Conservation (phyloP, 73 alveolate species). For the Halteria grandinella region DNA sequence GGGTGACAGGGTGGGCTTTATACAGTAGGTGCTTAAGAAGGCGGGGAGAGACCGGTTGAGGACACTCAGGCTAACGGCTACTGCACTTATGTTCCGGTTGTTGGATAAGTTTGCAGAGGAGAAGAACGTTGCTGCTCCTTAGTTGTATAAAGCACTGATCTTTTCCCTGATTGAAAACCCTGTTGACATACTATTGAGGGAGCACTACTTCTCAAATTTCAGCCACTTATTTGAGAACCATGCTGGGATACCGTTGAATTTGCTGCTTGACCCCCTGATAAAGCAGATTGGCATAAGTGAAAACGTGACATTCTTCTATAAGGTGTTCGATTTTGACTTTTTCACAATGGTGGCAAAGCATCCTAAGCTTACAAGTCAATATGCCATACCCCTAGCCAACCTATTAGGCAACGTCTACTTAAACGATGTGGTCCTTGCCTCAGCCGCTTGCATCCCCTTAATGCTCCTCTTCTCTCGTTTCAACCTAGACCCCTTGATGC, state of each 20-base stretch:
- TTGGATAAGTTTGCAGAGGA: conserved; percentile 83
- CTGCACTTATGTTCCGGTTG: conserved; percentile 68
- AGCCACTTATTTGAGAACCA: conserved; percentile 72
- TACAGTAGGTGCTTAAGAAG: conserved; percentile 55
- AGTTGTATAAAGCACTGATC: conserved; percentile 86
- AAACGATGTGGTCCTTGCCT: conserved; percentile 70
- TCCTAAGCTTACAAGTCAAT: conserved; percentile 88
- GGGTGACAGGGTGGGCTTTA: conserved; percentile 67
- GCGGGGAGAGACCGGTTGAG: conserved; percentile 68
- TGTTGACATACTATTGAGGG: conserved; percentile 84
- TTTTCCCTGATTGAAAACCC: conserved; percentile 94
- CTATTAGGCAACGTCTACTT: conserved; percentile 92
- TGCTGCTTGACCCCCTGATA: conserved; percentile 93
- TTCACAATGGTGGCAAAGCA: conserved; percentile 90
- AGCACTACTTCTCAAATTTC: conserved; percentile 87
- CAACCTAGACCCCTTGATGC: conserved; percentile 63
- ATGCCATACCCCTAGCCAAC: conserved; percentile 90
- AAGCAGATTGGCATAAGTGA: conserved; percentile 86
- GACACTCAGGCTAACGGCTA: conserved; percentile 38
- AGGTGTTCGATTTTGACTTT: conserved; percentile 94
- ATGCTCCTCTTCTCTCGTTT: conserved; percentile 74
- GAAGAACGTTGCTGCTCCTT: conserved; percentile 94
- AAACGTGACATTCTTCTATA: conserved; percentile 84
- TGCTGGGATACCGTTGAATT: conserved; percentile 94
- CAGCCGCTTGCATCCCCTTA: conserved; percentile 78